phyloP scores from a whole-genome alignment of 1,284 basidiomycete species.

The Termitomyces sp. region DNA sequence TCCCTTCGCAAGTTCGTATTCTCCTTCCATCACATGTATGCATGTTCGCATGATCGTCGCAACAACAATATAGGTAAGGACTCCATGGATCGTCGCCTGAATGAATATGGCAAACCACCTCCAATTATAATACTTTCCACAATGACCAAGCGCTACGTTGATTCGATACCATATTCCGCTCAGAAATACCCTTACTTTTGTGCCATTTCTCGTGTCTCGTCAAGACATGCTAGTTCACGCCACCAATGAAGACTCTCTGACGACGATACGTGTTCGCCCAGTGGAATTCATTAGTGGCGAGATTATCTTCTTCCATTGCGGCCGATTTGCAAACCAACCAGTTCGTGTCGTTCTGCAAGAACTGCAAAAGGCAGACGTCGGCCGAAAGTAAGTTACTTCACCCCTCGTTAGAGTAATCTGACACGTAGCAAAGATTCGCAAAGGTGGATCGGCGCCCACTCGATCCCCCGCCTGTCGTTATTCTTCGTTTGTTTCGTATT shows the following conservation, averaged over 20 bases:
- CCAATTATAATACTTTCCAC: background rate
- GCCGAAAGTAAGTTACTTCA: constrained; percentile 46
- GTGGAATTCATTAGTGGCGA: constrained; percentile 1
- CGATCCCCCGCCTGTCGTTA: constrained; percentile 60
- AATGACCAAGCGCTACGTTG: background rate
- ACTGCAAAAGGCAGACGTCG: constrained; percentile 60
- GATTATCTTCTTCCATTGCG: background rate
- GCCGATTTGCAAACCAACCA: constrained; percentile 42
- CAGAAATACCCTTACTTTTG: background rate
- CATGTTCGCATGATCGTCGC: background rate
- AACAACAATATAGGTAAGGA: background rate
- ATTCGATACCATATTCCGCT: background rate
- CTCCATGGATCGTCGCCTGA: background rate
- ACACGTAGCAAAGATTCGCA: constrained; percentile 39
- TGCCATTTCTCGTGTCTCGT: background rate
- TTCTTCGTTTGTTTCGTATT: constrained; percentile 47
- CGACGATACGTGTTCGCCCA: background rate
- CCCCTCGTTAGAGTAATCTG: background rate
- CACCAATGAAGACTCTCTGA: background rate
- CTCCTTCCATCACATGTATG: background rate
- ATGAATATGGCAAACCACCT: background rate
- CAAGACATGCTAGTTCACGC: background rate
- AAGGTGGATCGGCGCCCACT: constrained; percentile 58
- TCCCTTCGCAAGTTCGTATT: background rate
- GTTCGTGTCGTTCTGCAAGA: constrained; percentile 55